A percentile compares a stretch with the other conserved stretches of the same genome.
These are phyloP conservation scores for Fusarium poae DNA, from an alignment of 2,329 filamentous ascomycete genomes.

Conservation along the genomic window DNA sequence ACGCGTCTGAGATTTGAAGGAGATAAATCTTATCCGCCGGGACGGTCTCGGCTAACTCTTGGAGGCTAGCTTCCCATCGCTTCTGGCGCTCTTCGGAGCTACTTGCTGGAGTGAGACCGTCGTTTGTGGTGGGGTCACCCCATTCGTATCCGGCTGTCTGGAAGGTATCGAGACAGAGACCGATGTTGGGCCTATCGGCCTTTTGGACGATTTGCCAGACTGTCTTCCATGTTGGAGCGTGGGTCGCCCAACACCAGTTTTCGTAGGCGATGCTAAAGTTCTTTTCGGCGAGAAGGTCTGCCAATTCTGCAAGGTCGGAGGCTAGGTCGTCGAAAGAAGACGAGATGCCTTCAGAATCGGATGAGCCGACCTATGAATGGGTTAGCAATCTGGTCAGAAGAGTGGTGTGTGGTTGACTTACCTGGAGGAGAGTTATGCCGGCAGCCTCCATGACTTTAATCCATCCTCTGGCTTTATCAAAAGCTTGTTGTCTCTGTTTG, in stretches of 20 bases:
- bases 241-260: slow-evolving; percentile 85
- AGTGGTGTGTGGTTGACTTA: slow-evolving; percentile 44
- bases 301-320: slow-evolving; percentile 72
- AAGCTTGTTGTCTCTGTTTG: slow-evolving; percentile 71
- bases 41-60: slow-evolving; percentile 67
- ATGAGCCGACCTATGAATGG: slow-evolving; percentile 66
- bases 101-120: slow-evolving; percentile 66
- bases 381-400: background rate
- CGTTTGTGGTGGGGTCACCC: slow-evolving; percentile 75
- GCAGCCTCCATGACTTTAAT: slow-evolving; percentile 77
- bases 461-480: slow-evolving; percentile 74
- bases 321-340: slow-evolving; percentile 65
- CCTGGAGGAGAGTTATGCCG: slow-evolving; percentile 78
- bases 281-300: slow-evolving; percentile 69
- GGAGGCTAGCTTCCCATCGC: slow-evolving; percentile 66
- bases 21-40: slow-evolving; percentile 79
- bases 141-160: slow-evolving; percentile 80
- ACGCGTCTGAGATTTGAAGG: slow-evolving; percentile 81
- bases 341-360: slow-evolving; percentile 71
- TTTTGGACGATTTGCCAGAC: slow-evolving; percentile 76
- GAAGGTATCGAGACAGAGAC: slow-evolving; percentile 83
- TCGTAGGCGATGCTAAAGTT: slow-evolving; percentile 78
- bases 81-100: slow-evolving; percentile 60
- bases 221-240: slow-evolving; percentile 75
- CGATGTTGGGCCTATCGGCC: slow-evolving; percentile 74